Percentiles rank a stretch among this genome's conserved stretches.
Evolutionary conservation across 2,329 filamentous ascomycete species (phyloP).

Genomic region (Ophiostoma pallidulum): DNA sequence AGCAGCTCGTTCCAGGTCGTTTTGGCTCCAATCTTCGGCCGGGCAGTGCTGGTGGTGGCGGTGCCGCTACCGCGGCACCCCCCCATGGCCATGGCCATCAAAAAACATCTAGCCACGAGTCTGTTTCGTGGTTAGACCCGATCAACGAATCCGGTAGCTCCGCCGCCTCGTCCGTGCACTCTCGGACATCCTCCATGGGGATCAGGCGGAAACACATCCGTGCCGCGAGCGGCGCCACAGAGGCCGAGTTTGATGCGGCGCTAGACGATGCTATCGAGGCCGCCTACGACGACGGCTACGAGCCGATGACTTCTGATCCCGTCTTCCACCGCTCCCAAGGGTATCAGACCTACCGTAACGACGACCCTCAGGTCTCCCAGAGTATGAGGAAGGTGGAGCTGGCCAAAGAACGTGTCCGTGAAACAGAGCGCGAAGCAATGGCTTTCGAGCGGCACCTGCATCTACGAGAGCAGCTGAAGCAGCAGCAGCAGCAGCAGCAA

Average conservation of each 20-base stretch:
- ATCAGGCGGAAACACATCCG: slow-evolving; percentile 62
- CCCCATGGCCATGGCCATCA: slow-evolving; percentile 34
- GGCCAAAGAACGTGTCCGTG: slow-evolving; percentile 64
- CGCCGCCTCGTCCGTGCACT: slow-evolving; percentile 69
- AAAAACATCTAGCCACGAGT: slow-evolving; percentile 62
- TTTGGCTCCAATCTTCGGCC: slow-evolving; percentile 25
- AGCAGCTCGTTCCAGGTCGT: slow-evolving; percentile 11
- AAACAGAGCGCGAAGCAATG: slow-evolving; percentile 63
- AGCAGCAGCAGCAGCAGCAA: slow-evolving; percentile 37
- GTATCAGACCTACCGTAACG: slow-evolving; percentile 28
- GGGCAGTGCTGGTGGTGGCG: not conserved
- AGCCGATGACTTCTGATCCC: slow-evolving; percentile 48
- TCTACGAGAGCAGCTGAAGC: slow-evolving; percentile 29
- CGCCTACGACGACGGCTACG: slow-evolving; percentile 85
- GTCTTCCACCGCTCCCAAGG: slow-evolving; percentile 25
- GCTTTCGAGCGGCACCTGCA: slow-evolving; percentile 50
- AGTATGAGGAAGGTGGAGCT: slow-evolving; percentile 60
- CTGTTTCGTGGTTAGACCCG: slow-evolving; percentile 87
- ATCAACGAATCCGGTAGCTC: slow-evolving; percentile 86
- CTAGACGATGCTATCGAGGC: slow-evolving; percentile 93
- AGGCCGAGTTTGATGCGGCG: slow-evolving; percentile 88
- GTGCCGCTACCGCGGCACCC: not conserved
- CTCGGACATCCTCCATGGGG: slow-evolving; percentile 62
- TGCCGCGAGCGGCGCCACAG: slow-evolving; percentile 59
- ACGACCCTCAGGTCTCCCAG: slow-evolving; percentile 39